These are phyloP conservation scores for Penicillium samsonianum DNA, from an alignment of 495 filamentous ascomycete species.

Conservation along the genomic window DNA sequence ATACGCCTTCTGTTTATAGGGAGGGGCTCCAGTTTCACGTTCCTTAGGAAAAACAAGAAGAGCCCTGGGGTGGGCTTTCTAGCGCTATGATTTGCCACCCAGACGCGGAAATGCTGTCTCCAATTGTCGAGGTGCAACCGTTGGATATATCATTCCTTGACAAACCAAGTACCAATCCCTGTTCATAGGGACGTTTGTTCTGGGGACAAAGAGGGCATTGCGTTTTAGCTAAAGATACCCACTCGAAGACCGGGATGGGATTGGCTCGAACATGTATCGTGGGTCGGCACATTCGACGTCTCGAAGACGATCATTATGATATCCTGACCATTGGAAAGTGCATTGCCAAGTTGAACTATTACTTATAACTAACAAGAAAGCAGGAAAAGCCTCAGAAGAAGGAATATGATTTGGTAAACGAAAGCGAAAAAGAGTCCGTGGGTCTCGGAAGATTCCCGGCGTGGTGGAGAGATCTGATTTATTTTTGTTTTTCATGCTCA, in stretches of 20 bases:
- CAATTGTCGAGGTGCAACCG: not conserved
- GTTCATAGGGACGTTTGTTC: not conserved
- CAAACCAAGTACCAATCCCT: not conserved
- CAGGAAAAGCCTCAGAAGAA: not conserved
- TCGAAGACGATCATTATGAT: constrained; percentile 12
- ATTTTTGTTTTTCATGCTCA: constrained; percentile 5
- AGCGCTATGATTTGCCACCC: constrained; percentile 9
- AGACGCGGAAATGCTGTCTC: constrained; percentile 3
- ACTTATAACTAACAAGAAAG: not conserved
- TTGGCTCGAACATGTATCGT: constrained; percentile 9
- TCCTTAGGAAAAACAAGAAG: not conserved
- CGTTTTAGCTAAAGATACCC: not conserved
- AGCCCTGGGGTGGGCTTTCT: not conserved
- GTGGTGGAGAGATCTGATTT: constrained; percentile 8
- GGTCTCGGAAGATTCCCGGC: not conserved
- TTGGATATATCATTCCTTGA: constrained; percentile 8
- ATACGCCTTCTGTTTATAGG: not conserved
- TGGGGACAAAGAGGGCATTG: not conserved
- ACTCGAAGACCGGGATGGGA: constrained; percentile 7
- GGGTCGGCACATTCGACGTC: constrained; percentile 11
- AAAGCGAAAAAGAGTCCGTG: not conserved
- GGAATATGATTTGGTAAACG: constrained; percentile 2
- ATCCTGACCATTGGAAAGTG: not conserved
- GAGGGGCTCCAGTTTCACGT: not conserved
- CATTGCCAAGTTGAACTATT: not conserved